Percentiles rank a stretch among this genome's conserved stretches.
Evolutionary conservation across 2,329 filamentous ascomycete species (phyloP).

Genomic region (Parastagonospora nodorum): DNA sequence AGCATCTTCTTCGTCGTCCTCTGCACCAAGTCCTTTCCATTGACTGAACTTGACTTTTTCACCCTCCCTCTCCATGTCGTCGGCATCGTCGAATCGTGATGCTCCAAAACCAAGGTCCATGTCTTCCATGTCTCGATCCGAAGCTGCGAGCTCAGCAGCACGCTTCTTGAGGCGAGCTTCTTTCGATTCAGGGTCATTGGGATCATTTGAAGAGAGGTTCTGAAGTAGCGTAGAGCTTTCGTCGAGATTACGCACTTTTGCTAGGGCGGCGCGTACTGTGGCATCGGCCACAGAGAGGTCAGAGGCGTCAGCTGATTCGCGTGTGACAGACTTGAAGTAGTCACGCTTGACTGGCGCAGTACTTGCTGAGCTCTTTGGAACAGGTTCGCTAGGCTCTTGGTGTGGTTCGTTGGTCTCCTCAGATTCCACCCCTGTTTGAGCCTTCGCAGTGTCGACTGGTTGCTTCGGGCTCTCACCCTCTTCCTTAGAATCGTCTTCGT

Average conservation of each 20-base stretch:
- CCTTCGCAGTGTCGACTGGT: neutral
- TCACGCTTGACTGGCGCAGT: slow-evolving; percentile 22
- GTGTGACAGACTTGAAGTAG: slow-evolving; percentile 23
- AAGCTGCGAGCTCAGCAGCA: slow-evolving; percentile 69
- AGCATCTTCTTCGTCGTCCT: slow-evolving; percentile 55
- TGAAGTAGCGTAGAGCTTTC: slow-evolving; percentile 52
- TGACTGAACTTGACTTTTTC: slow-evolving; percentile 69
- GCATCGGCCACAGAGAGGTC: slow-evolving; percentile 65
- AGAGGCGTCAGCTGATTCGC: slow-evolving; percentile 38
- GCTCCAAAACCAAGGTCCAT: slow-evolving; percentile 94
- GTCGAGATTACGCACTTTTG: slow-evolving; percentile 69
- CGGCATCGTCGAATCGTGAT: slow-evolving; percentile 84
- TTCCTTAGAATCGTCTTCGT: slow-evolving; percentile 5
- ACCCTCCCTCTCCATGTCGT: slow-evolving; percentile 69
- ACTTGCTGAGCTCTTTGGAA: slow-evolving; percentile 6
- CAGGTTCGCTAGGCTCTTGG: slow-evolving; percentile 7
- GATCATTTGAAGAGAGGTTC: slow-evolving; percentile 22
- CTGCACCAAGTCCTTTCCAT: slow-evolving; percentile 62
- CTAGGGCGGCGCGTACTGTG: slow-evolving; percentile 79
- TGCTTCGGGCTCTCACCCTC: neutral
- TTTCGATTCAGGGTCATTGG: slow-evolving; percentile 53
- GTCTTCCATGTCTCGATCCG: slow-evolving; percentile 83
- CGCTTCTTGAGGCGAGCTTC: slow-evolving; percentile 68
- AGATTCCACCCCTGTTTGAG: neutral
- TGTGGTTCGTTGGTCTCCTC: slow-evolving; percentile 1